Evolutionary conservation across 805 yeast genomes (phyloP).

Genomic region (Saturnispora mendoncae): DNA sequence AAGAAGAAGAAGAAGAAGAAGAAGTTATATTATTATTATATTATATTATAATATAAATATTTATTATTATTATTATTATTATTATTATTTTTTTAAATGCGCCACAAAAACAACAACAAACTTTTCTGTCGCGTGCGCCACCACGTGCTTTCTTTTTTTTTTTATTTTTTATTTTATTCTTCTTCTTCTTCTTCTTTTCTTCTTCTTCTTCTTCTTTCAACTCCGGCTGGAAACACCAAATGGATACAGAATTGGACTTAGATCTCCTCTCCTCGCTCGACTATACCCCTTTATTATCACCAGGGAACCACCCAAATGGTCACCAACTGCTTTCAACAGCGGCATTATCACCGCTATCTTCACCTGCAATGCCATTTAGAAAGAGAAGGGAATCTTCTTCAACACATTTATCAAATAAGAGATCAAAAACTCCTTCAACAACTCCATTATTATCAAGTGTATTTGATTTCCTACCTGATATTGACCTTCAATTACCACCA

Average conservation of each 20-base stretch:
- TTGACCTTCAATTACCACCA: slow-evolving; percentile 11
- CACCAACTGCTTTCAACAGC: slow-evolving; percentile 12
- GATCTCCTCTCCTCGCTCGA: slow-evolving; percentile 46
- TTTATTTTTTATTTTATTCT: no score
- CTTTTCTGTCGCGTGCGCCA: no score
- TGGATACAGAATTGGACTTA: slow-evolving; percentile 9
- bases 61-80: neutral
- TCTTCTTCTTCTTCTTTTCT: neutral
- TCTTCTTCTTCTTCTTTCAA: neutral
- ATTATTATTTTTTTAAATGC: neutral
- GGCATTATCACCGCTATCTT: slow-evolving; percentile 45
- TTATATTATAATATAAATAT: neutral
- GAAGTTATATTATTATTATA: neutral
- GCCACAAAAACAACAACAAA: no score
- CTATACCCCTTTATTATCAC: slow-evolving; percentile 71
- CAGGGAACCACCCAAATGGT: slow-evolving; percentile 32
- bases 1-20: neutral
- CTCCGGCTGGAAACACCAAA: neutral
- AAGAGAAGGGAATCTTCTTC: slow-evolving; percentile 10
- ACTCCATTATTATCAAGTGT: slow-evolving; percentile 13
- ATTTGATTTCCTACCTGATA: slow-evolving; percentile 1
- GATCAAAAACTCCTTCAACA: slow-evolving; percentile 11
- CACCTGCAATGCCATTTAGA: slow-evolving; percentile 55
- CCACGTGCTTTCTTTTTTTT: no score
- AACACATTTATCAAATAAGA: slow-evolving; percentile 3